Evolutionary conservation across 2,329 filamentous ascomycete genomes (phyloP).

Genomic region (Verticillium zaregamsianum): DNA sequence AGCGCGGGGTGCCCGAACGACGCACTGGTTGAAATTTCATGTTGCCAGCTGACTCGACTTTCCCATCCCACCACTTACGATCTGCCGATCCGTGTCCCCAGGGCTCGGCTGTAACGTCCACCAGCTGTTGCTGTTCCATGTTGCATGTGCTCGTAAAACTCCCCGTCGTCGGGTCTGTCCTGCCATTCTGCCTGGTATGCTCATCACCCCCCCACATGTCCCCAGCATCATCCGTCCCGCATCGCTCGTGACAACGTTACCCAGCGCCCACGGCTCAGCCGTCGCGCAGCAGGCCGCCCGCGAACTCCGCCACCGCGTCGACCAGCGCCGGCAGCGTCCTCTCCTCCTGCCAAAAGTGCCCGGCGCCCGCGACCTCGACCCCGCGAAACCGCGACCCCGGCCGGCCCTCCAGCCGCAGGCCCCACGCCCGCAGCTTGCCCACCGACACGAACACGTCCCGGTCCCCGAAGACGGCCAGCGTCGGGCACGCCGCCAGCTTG

Average conservation of each 20-base stretch:
- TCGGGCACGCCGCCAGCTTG: slow-evolving; percentile 55
- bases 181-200: too few species aligned
- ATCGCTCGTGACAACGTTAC: too few species aligned
- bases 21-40: not conserved
- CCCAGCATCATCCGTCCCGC: too few species aligned
- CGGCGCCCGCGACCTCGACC: slow-evolving; percentile 47
- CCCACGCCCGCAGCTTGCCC: slow-evolving; percentile 65
- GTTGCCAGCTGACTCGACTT: not conserved
- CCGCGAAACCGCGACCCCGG: slow-evolving; percentile 41
- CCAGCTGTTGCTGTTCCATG: not conserved
- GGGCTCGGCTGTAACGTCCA: not conserved
- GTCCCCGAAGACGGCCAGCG: slow-evolving; percentile 71
- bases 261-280: not conserved
- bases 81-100: not conserved
- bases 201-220: too few species aligned
- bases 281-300: slow-evolving; percentile 11
- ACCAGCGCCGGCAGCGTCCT: slow-evolving; percentile 36
- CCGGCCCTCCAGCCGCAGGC: slow-evolving; percentile 40
- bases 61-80: not conserved
- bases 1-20: not conserved
- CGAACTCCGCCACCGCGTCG: slow-evolving; percentile 23
- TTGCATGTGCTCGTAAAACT: too few species aligned
- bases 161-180: too few species aligned
- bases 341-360: slow-evolving; percentile 61
- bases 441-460: slow-evolving; percentile 68